Percentiles rank a stretch among this genome's conserved stretches.
Evolutionary conservation across 805 yeast species (phyloP).

Genomic region (Wickerhamomyces alni): DNA sequence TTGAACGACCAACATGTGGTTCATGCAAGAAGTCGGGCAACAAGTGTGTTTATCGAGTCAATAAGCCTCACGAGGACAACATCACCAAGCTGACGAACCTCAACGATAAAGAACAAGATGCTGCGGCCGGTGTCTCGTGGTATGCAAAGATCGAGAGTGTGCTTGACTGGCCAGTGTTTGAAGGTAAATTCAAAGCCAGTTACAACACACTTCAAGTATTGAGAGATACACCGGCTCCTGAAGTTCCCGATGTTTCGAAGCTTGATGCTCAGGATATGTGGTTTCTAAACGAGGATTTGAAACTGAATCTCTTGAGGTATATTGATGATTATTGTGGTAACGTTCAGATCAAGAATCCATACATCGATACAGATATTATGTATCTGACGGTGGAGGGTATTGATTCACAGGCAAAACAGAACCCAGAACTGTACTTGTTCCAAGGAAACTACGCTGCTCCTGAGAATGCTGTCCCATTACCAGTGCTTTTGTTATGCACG

Average conservation of each 20-base stretch:
- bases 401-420: background rate
- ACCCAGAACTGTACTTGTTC: constrained; percentile 5
- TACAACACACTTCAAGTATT: too few relatives aligned
- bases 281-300: constrained; percentile 5
- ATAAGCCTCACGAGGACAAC: constrained; percentile 1
- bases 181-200: constrained; percentile 6
- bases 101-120: background rate
- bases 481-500: constrained; percentile 6
- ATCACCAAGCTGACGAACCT: constrained; percentile 6
- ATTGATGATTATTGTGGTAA: constrained; percentile 10
- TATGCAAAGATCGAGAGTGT: constrained; percentile 13
- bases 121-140: constrained; percentile 20
- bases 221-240: background rate
- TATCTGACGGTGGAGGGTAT: constrained; percentile 9
- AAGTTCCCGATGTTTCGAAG: constrained; percentile 6
- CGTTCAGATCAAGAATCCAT: constrained; percentile 19
- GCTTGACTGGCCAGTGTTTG: constrained; percentile 17
- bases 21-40: constrained; percentile 25
- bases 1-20: constrained; percentile 38
- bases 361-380: constrained; percentile 7
- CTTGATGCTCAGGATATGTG: constrained; percentile 7
- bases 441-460: constrained; percentile 6
- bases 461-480: constrained; percentile 9
- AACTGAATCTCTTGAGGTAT: constrained; percentile 4
- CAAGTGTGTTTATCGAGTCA: constrained; percentile 14